Base-by-base conservation (phyloP, 768 basidiomycete species). In the Leccinum pellstonianum region DNA sequence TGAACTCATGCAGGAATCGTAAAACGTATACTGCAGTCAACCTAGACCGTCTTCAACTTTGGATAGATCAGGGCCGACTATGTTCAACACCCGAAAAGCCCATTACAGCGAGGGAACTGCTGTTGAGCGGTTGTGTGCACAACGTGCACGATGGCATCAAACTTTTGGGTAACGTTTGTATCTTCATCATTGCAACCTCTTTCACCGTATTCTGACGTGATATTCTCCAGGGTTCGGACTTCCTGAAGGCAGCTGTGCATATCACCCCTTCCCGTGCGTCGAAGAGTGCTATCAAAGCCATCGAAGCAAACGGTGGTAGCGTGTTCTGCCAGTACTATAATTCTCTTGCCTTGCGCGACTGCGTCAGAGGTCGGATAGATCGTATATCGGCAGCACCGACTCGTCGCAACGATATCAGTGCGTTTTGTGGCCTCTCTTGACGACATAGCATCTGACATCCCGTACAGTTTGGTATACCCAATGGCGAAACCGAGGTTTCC, bases 271-370 rank as follows among this genome's bases (percentile, higher is more conserved):
- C 94, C 3, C 83, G 91, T 61, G 96, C 92, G 9, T 95, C 93
- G 23, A 85, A 90, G 70, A 84, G 84, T 52, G 95, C 97, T 10
- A 92, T 98, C 58, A 71, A 81, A 55, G 91, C 94, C 0, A 86
- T 99, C 56, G 93, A 98, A 71, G 77, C 78, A 17, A 80, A 78
- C 10, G 93, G 95, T 23, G 96, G 96, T 25, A 83, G 84, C 52
- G 85, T 98, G 37, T 85, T 89, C 50, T 95, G 94, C 77, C 89
- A 92, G 69, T 96, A 91, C 73, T 94, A 96, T 77, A 98, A 98
- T 75, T 75, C 82, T 19, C 81, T 97, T 35, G 87, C 91, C 1
- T 82, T 98, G 52, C 83, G 86, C 38, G 91, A 94, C 66, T 88
- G 85, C 62, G 73, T 93, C 62, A 85, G 90, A 64, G 86, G 86